These are phyloP conservation scores for Dictyophora rubrovolvata DNA, from an alignment of 768 basidiomycete species.

Conservation along the genomic window DNA sequence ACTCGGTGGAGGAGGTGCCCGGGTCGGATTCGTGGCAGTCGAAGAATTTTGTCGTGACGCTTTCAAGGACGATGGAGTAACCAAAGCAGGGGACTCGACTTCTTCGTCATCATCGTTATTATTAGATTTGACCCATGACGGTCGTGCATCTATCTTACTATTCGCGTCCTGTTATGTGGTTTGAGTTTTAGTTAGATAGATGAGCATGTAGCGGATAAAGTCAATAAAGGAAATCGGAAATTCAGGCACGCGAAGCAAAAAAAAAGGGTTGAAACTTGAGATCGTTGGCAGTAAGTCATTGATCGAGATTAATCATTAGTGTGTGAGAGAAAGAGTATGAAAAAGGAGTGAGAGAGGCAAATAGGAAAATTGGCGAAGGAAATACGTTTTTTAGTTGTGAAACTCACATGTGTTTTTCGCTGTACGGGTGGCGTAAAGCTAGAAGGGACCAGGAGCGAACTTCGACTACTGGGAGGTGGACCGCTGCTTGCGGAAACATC, in stretches of 20 bases:
- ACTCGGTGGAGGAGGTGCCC: constrained; percentile 27
- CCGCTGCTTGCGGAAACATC: constrained; percentile 13
- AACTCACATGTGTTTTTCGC: constrained; percentile 14
- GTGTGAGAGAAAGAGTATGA: not conserved
- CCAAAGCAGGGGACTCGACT: not conserved
- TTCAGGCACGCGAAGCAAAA: not conserved
- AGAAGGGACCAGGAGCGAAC: constrained; percentile 9
- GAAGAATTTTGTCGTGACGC: not conserved
- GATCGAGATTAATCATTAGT: not conserved
- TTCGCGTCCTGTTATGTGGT: not conserved
- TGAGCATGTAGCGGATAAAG: no score
- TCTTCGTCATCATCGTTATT: not conserved
- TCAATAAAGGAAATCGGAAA: not conserved
- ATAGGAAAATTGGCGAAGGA: no score
- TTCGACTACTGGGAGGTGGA: not conserved
- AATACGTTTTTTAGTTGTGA: not conserved
- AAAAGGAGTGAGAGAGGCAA: not conserved
- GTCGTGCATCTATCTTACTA: not conserved
- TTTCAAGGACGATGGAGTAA: not conserved
- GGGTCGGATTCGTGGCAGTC: constrained; percentile 4
- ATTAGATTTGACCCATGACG: not conserved
- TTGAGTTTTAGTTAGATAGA: not conserved
- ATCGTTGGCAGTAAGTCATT: not conserved
- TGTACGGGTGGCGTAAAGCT: not conserved
- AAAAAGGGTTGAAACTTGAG: not conserved